These are phyloP conservation scores for Crataegus laevigata DNA, from an alignment of 306 rosid species.

Conservation along the genomic window DNA sequence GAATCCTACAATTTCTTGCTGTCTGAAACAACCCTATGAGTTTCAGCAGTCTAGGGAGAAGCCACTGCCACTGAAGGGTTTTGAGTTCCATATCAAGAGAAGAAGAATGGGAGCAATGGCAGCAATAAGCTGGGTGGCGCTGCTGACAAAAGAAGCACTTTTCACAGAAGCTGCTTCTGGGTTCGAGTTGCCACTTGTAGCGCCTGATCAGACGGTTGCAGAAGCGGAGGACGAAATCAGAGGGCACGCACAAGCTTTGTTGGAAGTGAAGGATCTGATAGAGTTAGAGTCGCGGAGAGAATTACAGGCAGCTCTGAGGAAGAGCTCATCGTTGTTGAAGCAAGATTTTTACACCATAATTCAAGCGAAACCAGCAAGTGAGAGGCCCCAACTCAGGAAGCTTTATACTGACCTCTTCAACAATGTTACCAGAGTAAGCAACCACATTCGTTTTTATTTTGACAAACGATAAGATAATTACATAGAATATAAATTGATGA, in stretches of 20 bases:
- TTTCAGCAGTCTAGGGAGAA: not conserved
- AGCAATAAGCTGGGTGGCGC: conserved; percentile 8
- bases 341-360: conserved; percentile 59
- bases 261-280: conserved; percentile 37
- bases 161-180: conserved; percentile 26
- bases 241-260: conserved; percentile 24
- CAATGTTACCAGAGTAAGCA: conserved; percentile 31
- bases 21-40: not conserved
- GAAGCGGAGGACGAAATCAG: conserved; percentile 38
- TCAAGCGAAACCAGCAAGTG: conserved; percentile 47
- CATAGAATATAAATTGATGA: too few relatives aligned
- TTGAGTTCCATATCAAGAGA: conserved; percentile 2
- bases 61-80: conserved; percentile 11
- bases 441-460: not conserved
- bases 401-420: conserved; percentile 62
- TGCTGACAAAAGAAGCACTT: conserved; percentile 1
- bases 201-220: conserved; percentile 28
- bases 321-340: conserved; percentile 43
- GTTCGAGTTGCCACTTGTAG: conserved; percentile 35
- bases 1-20: not conserved
- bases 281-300: conserved; percentile 55
- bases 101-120: conserved; percentile 26
- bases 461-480: too few relatives aligned
- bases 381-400: conserved; percentile 58
- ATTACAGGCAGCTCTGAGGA: conserved; percentile 48